These are phyloP conservation scores for Plasmodium malariae DNA, from an alignment of 169 alveolate species.

Conservation along the genomic window DNA sequence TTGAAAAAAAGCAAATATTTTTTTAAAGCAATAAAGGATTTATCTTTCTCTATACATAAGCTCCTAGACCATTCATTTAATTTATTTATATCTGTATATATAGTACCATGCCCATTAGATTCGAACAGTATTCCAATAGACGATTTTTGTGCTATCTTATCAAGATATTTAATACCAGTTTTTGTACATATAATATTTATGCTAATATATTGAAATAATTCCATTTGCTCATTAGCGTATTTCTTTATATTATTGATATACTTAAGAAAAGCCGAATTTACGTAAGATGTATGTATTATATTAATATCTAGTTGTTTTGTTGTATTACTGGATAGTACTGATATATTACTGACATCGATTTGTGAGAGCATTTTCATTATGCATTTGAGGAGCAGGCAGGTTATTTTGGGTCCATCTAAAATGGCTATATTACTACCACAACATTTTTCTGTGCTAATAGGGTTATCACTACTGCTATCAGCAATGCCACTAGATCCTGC, in stretches of 20 bases:
- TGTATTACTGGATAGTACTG: constrained; percentile 15
- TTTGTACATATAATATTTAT: constrained; percentile 76
- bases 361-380: constrained; percentile 41
- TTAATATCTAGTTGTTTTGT: constrained; percentile 39
- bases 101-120: constrained; percentile 86
- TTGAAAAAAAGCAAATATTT: constrained; percentile 67
- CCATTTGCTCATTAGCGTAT: not conserved
- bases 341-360: not conserved
- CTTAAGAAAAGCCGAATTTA: constrained; percentile 24
- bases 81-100: constrained; percentile 27
- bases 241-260: constrained; percentile 24
- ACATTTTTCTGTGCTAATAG: not conserved
- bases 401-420: constrained; percentile 80
- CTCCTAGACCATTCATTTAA: constrained; percentile 42
- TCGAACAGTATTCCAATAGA: constrained; percentile 81
- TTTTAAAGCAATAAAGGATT: constrained; percentile 44
- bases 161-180: constrained; percentile 82
- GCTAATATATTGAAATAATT: constrained; percentile 45
- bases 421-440: constrained; percentile 22
- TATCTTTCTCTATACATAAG: constrained; percentile 15
- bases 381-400: constrained; percentile 70
- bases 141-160: constrained; percentile 66
- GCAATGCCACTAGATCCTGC: too few relatives aligned
- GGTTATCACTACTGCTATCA: not conserved
- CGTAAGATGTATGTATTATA: constrained; percentile 71